A percentile compares a stretch with the other conserved stretches of the same genome.
Evolutionary conservation across 2,329 filamentous ascomycete genomes (phyloP).

Genomic region (Clarireedia paspali): DNA sequence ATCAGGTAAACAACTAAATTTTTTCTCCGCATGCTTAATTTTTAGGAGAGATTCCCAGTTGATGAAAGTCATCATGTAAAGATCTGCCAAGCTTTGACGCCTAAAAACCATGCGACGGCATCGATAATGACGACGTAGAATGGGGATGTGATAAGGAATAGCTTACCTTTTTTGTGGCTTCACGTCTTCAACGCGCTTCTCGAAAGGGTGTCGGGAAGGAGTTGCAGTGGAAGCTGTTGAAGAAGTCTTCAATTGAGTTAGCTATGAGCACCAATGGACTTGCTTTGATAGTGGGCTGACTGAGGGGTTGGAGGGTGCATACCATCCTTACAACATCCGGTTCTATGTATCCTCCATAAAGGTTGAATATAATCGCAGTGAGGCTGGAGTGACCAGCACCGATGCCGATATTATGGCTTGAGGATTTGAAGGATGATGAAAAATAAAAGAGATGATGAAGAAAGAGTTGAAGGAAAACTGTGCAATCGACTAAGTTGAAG

Average conservation of each 20-base stretch:
- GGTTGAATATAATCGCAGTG: conserved; percentile 1
- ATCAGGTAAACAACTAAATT: conserved; percentile 73
- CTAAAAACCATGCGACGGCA: background rate
- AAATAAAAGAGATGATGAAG: background rate
- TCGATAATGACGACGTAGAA: background rate
- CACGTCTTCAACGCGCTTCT: conserved; percentile 73
- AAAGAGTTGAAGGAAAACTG: background rate
- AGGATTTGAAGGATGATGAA: background rate
- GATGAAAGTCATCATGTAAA: conserved; percentile 67
- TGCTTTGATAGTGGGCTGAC: conserved; percentile 9
- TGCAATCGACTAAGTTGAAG: background rate
- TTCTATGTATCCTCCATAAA: conserved; percentile 20
- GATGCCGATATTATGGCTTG: conserved; percentile 4
- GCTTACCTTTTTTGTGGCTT: conserved; percentile 85
- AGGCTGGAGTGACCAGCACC: conserved; percentile 27
- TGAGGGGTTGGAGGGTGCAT: conserved; percentile 3
- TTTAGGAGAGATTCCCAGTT: conserved; percentile 99
- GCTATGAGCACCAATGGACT: background rate
- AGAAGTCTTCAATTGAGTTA: conserved; percentile 22
- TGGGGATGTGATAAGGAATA: conserved; percentile 6
- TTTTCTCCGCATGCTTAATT: conserved; percentile 76
- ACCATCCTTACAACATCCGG: conserved; percentile 25
- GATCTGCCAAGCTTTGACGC: conserved; percentile 26
- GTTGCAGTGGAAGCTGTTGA: conserved; percentile 57
- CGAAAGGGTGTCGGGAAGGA: conserved; percentile 52